Base-by-base conservation (phyloP, 1,139 yeast species). In the Sugiyamaella sp. region DNA sequence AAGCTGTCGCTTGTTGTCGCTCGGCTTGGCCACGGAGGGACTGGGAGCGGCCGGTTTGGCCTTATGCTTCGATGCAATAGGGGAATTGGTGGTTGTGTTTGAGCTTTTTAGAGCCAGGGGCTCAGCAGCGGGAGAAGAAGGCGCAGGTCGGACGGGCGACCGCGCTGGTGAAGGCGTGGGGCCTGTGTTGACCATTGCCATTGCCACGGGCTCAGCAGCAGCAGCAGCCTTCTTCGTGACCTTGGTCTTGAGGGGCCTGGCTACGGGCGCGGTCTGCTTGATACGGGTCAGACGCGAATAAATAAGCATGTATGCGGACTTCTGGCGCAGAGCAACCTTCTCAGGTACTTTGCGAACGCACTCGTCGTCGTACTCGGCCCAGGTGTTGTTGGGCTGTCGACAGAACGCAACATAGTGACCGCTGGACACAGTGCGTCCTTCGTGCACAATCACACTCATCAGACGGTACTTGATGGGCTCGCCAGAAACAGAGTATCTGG, bases 331-430 rank as follows among this genome's bases (percentile, higher is more conserved):
- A 1, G 89, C 97, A 51, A 81, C 84, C 53, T 81, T 77, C 66
- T 88, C 95, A 42, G 85, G 78, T 52, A 89, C 82, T 58, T 78
- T 79, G 65, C 88, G 86, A 60, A 89, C 84, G 65, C 85, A 83
- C 65, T 93, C 98, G 67, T 93, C 99, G 68, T 93, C 98, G 69
- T 91, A 93, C 9, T 91, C 86, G 32, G 89, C 85, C 99, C 99
- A 93, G 1, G 85, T 72, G 27, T 62, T 62, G 69, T 89, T 93
- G 1, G 97, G 96, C 68, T 91, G 97, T 59, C 87, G 81, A 66
- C 97, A 89, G 68, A 88, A 90, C 1, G 96, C 86, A 58, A 90
- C 81, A 66, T 93, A 93, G 71, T 93, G 99, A 4, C 99, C 99
- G 5, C 95, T 85, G 46, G 91, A 84, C 12, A 91, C 84, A 0